These are phyloP conservation scores for Acanthamoeba royreba DNA, from an alignment of 208 protist genomes.

Conservation along the genomic window DNA sequence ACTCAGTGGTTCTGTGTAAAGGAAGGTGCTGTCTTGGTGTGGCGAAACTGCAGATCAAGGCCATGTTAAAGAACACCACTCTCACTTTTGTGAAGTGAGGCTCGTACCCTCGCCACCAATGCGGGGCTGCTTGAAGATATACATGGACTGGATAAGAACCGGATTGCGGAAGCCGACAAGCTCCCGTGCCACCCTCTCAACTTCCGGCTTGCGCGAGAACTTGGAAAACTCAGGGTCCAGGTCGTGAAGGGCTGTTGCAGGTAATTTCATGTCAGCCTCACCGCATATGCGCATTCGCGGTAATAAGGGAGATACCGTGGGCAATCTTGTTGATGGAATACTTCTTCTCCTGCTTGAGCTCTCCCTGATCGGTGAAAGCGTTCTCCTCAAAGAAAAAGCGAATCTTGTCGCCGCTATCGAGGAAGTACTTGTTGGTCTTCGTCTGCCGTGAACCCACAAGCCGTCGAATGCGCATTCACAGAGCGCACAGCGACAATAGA, in stretches of 20 bases:
- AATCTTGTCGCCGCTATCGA: constrained; percentile 74
- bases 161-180: constrained; percentile 66
- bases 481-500: not conserved
- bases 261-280: not conserved
- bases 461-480: not conserved
- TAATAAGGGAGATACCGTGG: constrained; percentile 54
- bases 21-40: constrained; percentile 84
- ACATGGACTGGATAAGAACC: constrained; percentile 79
- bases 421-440: constrained; percentile 71
- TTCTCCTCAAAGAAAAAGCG: constrained; percentile 77
- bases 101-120: constrained; percentile 50
- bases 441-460: not conserved
- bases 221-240: constrained; percentile 65
- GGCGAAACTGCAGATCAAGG: constrained; percentile 69
- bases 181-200: constrained; percentile 36
- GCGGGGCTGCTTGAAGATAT: constrained; percentile 82
- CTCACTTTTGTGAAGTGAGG: too few species aligned
- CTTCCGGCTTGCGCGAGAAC: constrained; percentile 36
- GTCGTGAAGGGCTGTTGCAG: constrained; percentile 57
- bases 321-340: constrained; percentile 77
- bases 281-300: not conserved
- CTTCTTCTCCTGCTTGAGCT: constrained; percentile 61
- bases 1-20: constrained; percentile 73
- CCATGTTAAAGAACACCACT: too few species aligned
- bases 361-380: constrained; percentile 56